These are phyloP conservation scores for Saccharum spontaneum DNA, from an alignment of 176 grass and related monocot species.

Conservation along the genomic window DNA sequence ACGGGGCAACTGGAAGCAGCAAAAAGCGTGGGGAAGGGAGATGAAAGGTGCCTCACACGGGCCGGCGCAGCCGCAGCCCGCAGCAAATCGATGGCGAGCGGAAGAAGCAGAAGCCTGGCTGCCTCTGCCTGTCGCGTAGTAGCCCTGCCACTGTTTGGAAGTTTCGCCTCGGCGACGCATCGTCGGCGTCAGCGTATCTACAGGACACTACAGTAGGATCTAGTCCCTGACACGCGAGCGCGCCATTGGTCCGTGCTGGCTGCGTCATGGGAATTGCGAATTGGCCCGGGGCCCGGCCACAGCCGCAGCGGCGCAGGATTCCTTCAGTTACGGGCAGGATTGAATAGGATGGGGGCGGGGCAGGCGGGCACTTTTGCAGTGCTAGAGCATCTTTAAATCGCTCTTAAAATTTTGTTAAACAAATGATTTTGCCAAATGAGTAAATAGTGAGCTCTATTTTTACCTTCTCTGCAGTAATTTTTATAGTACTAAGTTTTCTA, in stretches of 20 bases:
- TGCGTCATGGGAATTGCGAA: slow-evolving; percentile 8
- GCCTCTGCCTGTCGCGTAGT: not conserved
- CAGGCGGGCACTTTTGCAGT: slow-evolving; percentile 1
- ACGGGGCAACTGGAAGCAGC: not conserved
- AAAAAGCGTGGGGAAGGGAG: not conserved
- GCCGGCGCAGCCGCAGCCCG: no score
- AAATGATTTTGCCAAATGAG: not conserved
- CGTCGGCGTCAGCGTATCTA: not conserved
- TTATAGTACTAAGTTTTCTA: not conserved
- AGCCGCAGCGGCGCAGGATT: not conserved
- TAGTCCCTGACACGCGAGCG: not conserved
- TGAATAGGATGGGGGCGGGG: not conserved
- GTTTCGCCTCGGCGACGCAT: slow-evolving; percentile 25
- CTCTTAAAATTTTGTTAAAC: not conserved
- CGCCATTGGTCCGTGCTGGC: not conserved
- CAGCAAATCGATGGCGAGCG: no score
- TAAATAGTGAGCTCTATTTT: not conserved
- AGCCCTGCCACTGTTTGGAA: slow-evolving; percentile 32
- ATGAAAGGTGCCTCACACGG: no score
- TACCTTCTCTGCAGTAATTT: not conserved
- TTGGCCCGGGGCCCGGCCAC: not conserved
- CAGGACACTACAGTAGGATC: not conserved
- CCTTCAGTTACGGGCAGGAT: not conserved
- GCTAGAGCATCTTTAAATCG: not conserved
- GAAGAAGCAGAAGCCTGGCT: not conserved